These are phyloP conservation scores for Entomophthora muscae DNA, from an alignment of 371 early-diverging fungal species.

Conservation along the genomic window DNA sequence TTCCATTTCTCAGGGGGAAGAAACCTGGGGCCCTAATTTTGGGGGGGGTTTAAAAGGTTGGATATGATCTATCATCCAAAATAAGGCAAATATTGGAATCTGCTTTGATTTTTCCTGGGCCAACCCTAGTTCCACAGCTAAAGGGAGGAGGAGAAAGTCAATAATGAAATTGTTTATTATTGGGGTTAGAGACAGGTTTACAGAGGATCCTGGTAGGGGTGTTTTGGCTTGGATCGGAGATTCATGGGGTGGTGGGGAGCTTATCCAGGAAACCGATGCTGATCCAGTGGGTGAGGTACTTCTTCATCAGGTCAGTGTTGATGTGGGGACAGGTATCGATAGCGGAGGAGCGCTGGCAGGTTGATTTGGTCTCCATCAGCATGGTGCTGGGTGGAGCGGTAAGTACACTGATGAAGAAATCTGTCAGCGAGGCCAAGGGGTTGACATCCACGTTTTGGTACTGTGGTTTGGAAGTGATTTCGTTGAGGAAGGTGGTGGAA, in stretches of 20 bases:
- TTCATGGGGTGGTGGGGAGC: neutral
- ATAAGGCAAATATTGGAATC: too few relatives aligned
- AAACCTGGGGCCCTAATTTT: too few relatives aligned
- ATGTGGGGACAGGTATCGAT: neutral
- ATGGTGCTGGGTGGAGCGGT: neutral
- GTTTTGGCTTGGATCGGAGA: too few relatives aligned
- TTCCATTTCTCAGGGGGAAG: too few relatives aligned
- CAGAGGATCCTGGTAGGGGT: too few relatives aligned
- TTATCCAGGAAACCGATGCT: slow-evolving; percentile 2
- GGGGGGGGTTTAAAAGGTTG: too few relatives aligned
- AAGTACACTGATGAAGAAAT: neutral
- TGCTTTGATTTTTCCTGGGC: too few relatives aligned
- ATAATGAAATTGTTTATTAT: too few relatives aligned
- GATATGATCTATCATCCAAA: too few relatives aligned
- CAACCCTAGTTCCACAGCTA: too few relatives aligned
- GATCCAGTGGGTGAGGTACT: slow-evolving; percentile 4
- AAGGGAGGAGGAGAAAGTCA: too few relatives aligned
- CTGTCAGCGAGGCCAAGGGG: slow-evolving; percentile 4
- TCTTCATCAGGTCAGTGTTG: neutral
- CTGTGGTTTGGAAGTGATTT: neutral
- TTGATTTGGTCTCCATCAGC: neutral
- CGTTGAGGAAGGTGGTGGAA: neutral
- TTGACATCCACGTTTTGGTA: neutral
- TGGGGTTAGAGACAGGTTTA: too few relatives aligned
- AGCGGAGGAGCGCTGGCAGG: neutral